A percentile compares a stretch with the other conserved stretches of the same genome.
phyloP scores from a whole-genome alignment of 371 early-diverging fungal genomes.

The Rhizopus sp. region DNA sequence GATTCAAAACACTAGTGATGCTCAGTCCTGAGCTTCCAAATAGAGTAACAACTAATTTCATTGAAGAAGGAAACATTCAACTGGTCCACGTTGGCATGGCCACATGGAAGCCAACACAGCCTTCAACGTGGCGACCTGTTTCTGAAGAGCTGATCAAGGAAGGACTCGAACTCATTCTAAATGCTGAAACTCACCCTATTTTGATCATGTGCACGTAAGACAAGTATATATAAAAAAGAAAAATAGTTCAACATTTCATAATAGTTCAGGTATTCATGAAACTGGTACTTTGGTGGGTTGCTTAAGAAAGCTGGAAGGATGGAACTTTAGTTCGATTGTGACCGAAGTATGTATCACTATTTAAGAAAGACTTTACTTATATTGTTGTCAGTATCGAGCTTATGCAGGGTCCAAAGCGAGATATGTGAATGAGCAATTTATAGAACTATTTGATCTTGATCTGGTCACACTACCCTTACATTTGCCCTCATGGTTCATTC shows the following conservation, averaged over 20 bases:
- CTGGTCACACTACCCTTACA: slow-evolving; percentile 79
- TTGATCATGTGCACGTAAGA: slow-evolving; percentile 89
- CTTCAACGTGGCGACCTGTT: slow-evolving; percentile 85
- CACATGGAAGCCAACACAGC: slow-evolving; percentile 53
- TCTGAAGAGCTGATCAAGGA: slow-evolving; percentile 95
- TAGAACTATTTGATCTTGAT: slow-evolving; percentile 93
- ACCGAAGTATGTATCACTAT: slow-evolving; percentile 76
- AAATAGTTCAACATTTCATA: background rate
- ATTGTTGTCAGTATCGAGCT: slow-evolving; percentile 73
- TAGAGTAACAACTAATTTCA: slow-evolving; percentile 72
- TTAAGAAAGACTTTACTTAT: slow-evolving; percentile 26
- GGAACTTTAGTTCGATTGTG: slow-evolving; percentile 95
- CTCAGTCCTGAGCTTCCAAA: slow-evolving; percentile 88
- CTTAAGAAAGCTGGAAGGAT: slow-evolving; percentile 87
- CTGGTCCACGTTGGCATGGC: slow-evolving; percentile 78
- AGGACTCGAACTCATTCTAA: slow-evolving; percentile 81
- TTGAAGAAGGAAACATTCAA: slow-evolving; percentile 78
- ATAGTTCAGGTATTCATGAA: slow-evolving; percentile 77
- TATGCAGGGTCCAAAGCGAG: slow-evolving; percentile 88
- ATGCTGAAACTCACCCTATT: slow-evolving; percentile 79
- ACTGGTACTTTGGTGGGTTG: slow-evolving; percentile 89
- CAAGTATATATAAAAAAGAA: background rate
- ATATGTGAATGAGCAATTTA: slow-evolving; percentile 90
- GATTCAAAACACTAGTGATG: slow-evolving; percentile 78
- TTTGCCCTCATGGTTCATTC: slow-evolving; percentile 80